phyloP scores from a whole-genome alignment of 75 land plant genomes.

The Pseudotsuga menziesii region DNA sequence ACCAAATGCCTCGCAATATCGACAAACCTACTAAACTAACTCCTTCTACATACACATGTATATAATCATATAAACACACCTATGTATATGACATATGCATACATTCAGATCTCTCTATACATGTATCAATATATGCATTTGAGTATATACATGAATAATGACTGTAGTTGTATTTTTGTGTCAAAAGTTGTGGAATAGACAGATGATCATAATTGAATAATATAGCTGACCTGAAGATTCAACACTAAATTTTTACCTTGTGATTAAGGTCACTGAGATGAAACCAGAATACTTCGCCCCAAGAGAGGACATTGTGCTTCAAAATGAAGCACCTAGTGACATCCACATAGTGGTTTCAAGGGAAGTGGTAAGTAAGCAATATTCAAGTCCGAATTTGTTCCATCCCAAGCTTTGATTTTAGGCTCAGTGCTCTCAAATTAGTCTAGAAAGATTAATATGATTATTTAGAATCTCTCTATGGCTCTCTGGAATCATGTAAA shows the following conservation, averaged over 20 bases:
- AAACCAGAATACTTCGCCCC: constrained; percentile 74
- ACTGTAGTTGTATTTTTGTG: not conserved
- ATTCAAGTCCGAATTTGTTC: constrained; percentile 6
- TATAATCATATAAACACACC: too few relatives aligned
- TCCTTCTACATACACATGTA: not conserved
- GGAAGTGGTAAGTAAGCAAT: constrained; percentile 21
- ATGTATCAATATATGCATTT: not conserved
- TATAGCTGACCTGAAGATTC: constrained; percentile 4
- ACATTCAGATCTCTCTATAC: not conserved
- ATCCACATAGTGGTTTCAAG: constrained; percentile 68
- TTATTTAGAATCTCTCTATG: not conserved
- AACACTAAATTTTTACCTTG: not conserved
- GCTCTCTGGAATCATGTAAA: not conserved
- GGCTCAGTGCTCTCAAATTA: not conserved
- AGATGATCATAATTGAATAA: not conserved
- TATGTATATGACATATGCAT: not conserved
- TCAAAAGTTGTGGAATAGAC: not conserved
- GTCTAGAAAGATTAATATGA: not conserved
- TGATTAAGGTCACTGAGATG: constrained; percentile 58
- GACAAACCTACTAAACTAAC: not conserved
- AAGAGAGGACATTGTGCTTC: constrained; percentile 62
- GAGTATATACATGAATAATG: not conserved
- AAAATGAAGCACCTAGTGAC: constrained; percentile 67
- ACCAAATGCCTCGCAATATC: too few relatives aligned
- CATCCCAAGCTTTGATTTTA: not conserved